A percentile compares a stretch with the other conserved stretches of the same genome.
Evolutionary conservation across 2,329 filamentous ascomycete species (phyloP).

Genomic region (Byssothecium circinans): DNA sequence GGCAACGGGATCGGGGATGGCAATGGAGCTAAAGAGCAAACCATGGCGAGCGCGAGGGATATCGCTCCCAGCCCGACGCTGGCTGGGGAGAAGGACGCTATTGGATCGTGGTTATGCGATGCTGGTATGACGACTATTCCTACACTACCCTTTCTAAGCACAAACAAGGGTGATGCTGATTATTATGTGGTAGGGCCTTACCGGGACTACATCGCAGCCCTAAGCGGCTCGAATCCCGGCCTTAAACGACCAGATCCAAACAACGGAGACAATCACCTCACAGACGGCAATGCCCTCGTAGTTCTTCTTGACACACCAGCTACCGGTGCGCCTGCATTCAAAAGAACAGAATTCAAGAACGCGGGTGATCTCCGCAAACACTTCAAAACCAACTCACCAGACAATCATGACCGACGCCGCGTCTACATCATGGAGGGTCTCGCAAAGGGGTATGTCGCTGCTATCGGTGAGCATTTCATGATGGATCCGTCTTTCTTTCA

Average conservation of each 20-base stretch:
- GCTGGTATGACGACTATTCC: constrained; percentile 17
- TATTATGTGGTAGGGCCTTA: constrained; percentile 24
- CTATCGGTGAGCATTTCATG: constrained; percentile 35
- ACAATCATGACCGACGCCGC: constrained; percentile 18
- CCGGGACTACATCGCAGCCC: constrained; percentile 29
- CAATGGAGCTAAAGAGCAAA: too few relatives aligned
- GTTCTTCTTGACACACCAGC: constrained; percentile 26
- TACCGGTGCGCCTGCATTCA: constrained; percentile 16
- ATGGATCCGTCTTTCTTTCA: constrained; percentile 40
- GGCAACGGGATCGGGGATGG: too few relatives aligned
- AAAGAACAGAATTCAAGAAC: constrained; percentile 17
- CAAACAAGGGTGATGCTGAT: not conserved
- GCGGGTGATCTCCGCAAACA: constrained; percentile 19
- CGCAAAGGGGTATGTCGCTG: constrained; percentile 30
- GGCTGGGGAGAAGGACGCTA: not conserved
- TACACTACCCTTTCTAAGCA: not conserved
- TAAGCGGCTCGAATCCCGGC: constrained; percentile 33
- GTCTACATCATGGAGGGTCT: constrained; percentile 41
- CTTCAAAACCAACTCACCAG: constrained; percentile 9
- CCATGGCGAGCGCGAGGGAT: too few relatives aligned
- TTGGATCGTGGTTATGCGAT: constrained; percentile 34
- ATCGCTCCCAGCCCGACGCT: too few relatives aligned
- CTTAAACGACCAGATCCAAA: constrained; percentile 34
- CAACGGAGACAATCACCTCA: constrained; percentile 22
- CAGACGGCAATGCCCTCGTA: constrained; percentile 25